Percentiles rank a stretch among this genome's conserved stretches.
Evolutionary conservation across 2,329 filamentous ascomycete species (phyloP).

Genomic region (Diaporthe eres): DNA sequence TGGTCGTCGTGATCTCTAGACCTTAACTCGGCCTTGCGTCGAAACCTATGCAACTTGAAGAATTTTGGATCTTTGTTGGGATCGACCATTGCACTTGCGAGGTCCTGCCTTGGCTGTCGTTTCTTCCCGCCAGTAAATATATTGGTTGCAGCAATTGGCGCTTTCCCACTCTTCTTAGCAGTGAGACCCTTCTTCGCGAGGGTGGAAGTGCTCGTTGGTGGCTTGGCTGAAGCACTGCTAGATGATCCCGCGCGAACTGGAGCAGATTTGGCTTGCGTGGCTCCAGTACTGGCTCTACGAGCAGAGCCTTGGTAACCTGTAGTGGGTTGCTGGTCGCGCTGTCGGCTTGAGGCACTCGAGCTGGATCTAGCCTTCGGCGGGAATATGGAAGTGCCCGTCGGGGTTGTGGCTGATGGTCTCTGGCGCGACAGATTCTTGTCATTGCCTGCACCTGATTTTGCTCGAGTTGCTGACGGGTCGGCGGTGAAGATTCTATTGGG

Average conservation of each 20-base stretch:
- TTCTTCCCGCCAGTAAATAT: conserved; percentile 62
- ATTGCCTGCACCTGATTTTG: neutral
- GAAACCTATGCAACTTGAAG: conserved; percentile 55
- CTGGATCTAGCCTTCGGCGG: neutral
- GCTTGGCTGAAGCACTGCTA: neutral
- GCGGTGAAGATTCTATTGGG: conserved; percentile 28
- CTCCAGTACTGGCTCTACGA: conserved; percentile 43
- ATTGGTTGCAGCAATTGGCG: conserved; percentile 52
- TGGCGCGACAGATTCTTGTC: neutral
- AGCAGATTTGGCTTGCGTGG: conserved; percentile 36
- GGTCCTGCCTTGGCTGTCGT: conserved; percentile 52
- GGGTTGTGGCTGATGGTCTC: neutral
- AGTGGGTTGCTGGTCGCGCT: conserved; percentile 16
- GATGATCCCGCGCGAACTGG: neutral
- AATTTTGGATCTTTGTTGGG: conserved; percentile 56
- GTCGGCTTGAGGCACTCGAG: conserved; percentile 24
- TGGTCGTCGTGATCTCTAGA: conserved; percentile 60
- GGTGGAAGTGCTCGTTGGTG: neutral
- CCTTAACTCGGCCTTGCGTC: conserved; percentile 58
- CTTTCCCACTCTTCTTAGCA: conserved; percentile 49
- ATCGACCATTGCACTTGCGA: conserved; percentile 59
- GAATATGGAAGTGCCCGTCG: neutral
- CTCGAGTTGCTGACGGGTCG: conserved; percentile 59
- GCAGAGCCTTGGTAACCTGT: conserved; percentile 55
- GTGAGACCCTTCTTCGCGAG: conserved; percentile 38